Percentiles rank a stretch among this genome's conserved stretches.
Conservation (phyloP, 2,329 filamentous ascomycete species). For the Fusarium denticulatum region DNA sequence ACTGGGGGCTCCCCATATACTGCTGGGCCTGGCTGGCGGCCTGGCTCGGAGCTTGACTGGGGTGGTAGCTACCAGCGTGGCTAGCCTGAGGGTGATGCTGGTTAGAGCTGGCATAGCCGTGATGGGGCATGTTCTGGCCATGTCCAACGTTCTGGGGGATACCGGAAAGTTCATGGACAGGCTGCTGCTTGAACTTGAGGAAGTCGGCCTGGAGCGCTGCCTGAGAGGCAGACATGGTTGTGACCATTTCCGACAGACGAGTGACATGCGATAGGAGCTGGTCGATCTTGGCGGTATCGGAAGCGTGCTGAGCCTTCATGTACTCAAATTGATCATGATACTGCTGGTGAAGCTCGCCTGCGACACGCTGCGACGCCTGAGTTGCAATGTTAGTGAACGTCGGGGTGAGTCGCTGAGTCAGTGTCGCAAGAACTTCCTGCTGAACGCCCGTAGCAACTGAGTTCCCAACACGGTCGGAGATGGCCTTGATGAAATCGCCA, state of each 20-base stretch:
- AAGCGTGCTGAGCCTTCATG: slow-evolving; percentile 60
- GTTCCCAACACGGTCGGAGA: slow-evolving; percentile 75
- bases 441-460: slow-evolving; percentile 76
- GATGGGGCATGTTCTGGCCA: slow-evolving; percentile 39
- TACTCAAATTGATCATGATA: slow-evolving; percentile 62
- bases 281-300: slow-evolving; percentile 73
- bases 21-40: slow-evolving; percentile 46
- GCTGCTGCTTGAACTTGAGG: slow-evolving; percentile 65
- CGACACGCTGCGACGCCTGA: slow-evolving; percentile 73
- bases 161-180: slow-evolving; percentile 55
- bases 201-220: slow-evolving; percentile 73
- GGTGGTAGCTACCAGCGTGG: slow-evolving; percentile 48
- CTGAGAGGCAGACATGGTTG: slow-evolving; percentile 75
- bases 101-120: slow-evolving; percentile 43
- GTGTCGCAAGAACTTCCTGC: slow-evolving; percentile 68
- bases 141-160: slow-evolving; percentile 39
- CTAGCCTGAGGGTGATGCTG: slow-evolving; percentile 40
- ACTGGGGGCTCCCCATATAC: slow-evolving; percentile 51
- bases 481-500: slow-evolving; percentile 74
- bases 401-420: slow-evolving; percentile 73
- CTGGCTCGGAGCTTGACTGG: slow-evolving; percentile 49
- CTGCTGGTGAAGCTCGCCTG: slow-evolving; percentile 73
- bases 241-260: slow-evolving; percentile 74
- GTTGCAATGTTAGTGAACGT: slow-evolving; percentile 72
- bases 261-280: slow-evolving; percentile 75